These are phyloP conservation scores for Austroboletus novae-zelandiae DNA, from an alignment of 1,284 basidiomycete genomes.

Conservation along the genomic window DNA sequence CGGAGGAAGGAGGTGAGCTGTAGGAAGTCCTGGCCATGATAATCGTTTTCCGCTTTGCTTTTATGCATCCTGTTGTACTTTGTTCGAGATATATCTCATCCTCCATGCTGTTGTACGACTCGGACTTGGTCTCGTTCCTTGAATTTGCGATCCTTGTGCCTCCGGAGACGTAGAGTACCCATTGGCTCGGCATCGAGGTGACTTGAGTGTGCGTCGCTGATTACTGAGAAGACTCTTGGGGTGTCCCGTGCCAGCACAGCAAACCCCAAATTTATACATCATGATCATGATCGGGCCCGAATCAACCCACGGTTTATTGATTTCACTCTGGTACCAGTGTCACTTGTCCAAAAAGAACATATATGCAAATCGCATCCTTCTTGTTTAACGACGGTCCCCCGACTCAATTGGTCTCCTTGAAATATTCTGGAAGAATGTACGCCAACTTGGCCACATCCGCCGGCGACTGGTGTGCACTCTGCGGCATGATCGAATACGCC, in stretches of 20 bases:
- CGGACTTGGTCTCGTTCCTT: too few relatives aligned
- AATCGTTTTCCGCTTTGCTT: neutral
- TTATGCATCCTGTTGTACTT: neutral
- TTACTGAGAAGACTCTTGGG: too few relatives aligned
- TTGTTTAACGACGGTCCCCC: neutral
- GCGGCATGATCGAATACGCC: constrained; percentile 85
- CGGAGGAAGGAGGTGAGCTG: neutral
- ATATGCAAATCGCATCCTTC: neutral
- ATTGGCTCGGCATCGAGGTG: too few relatives aligned
- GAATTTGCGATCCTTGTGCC: too few relatives aligned
- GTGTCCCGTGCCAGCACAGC: too few relatives aligned
- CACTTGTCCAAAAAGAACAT: neutral
- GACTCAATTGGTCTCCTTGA: constrained; percentile 30
- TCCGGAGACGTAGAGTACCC: too few relatives aligned
- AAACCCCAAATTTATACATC: too few relatives aligned
- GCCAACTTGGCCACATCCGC: constrained; percentile 73
- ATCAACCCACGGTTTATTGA: too few relatives aligned
- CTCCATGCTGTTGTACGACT: neutral
- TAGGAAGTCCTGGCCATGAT: neutral
- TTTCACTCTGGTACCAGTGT: neutral
- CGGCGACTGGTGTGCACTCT: constrained; percentile 55
- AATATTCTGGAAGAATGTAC: constrained; percentile 78
- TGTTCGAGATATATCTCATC: neutral
- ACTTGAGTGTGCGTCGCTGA: too few relatives aligned
- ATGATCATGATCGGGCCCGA: too few relatives aligned